phyloP scores from a whole-genome alignment of 257 asterid genomes.

The Solanum pimpinellifolium region DNA sequence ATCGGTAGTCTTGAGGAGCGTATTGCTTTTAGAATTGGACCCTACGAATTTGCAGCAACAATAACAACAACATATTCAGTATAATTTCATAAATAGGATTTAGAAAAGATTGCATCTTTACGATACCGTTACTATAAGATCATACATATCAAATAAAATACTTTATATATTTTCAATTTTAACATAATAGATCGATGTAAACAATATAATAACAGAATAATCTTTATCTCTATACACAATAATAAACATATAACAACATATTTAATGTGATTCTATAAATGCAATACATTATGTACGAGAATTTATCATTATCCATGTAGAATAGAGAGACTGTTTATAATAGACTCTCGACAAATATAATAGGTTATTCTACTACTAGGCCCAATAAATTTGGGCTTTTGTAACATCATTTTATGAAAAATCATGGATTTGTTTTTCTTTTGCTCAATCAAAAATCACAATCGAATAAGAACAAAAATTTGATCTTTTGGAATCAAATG shows the following conservation, averaged over 20 bases:
- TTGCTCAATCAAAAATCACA: background rate
- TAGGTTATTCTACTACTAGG: background rate
- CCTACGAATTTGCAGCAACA: background rate
- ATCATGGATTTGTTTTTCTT: too few relatives aligned
- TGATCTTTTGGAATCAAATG: background rate
- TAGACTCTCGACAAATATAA: background rate
- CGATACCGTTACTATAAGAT: background rate
- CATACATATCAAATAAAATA: background rate
- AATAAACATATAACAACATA: background rate
- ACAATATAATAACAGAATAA: background rate
- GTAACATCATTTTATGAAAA: background rate
- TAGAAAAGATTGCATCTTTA: background rate
- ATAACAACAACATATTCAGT: background rate
- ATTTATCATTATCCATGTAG: background rate
- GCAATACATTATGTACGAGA: background rate
- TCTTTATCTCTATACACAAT: background rate
- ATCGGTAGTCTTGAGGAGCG: background rate
- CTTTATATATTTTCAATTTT: background rate
- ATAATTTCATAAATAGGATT: fast-evolving
- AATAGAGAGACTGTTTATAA: background rate
- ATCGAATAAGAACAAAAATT: background rate
- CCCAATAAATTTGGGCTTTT: background rate
- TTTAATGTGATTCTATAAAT: background rate
- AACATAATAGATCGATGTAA: background rate
- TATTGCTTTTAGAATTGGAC: fast-evolving